phyloP scores from a whole-genome alignment of 106 monocot species.

The Agapanthus africanus region DNA sequence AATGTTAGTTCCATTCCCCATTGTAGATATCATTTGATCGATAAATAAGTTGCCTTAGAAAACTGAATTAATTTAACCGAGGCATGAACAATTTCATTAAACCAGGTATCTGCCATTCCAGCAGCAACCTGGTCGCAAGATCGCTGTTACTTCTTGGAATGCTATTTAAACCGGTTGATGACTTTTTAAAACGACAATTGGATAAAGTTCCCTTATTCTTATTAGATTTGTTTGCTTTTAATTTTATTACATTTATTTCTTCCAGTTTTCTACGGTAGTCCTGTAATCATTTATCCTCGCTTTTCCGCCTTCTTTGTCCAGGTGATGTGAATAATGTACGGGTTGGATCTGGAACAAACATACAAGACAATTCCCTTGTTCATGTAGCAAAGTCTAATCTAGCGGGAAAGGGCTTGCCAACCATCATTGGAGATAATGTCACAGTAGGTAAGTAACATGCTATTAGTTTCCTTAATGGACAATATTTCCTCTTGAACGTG shows the following conservation, averaged over 20 bases:
- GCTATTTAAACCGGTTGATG: not conserved
- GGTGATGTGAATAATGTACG: conserved; percentile 77
- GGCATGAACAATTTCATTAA: too few relatives aligned
- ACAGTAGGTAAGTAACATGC: conserved; percentile 61
- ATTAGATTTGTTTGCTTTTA: not conserved
- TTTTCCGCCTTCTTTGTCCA: conserved; percentile 11
- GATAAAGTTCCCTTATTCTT: not conserved
- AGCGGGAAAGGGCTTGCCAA: conserved; percentile 83
- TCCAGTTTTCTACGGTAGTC: not conserved
- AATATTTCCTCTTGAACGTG: not conserved
- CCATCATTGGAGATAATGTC: conserved; percentile 93
- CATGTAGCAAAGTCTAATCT: conserved; percentile 94
- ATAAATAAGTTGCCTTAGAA: too few relatives aligned
- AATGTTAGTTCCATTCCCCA: too few relatives aligned
- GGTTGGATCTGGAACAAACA: conserved; percentile 86
- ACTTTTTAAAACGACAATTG: not conserved
- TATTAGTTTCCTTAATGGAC: not conserved
- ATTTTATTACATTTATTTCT: not conserved
- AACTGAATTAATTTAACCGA: too few relatives aligned
- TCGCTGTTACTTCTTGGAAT: not conserved
- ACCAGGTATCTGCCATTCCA: not conserved
- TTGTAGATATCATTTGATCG: too few relatives aligned
- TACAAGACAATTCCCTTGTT: conserved; percentile 93
- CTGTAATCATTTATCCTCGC: not conserved
- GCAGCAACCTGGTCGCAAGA: not conserved